A percentile compares a stretch with the other conserved stretches of the same genome.
phyloP scores from a whole-genome alignment of 2,329 filamentous ascomycete genomes.

The Emydomyces testavorans region DNA sequence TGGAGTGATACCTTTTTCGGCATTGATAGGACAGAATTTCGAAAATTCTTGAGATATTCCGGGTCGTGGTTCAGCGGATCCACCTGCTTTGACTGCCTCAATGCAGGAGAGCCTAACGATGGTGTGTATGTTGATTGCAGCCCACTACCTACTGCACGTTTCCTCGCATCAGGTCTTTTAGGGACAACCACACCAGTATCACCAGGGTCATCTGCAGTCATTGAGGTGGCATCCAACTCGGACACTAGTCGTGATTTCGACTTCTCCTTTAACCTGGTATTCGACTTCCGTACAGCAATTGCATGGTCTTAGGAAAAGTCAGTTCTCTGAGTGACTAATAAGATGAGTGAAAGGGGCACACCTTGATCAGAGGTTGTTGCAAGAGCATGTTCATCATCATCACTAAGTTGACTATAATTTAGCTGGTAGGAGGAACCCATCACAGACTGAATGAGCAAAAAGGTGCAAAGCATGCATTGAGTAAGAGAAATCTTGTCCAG shows the following conservation, averaged over 20 bases:
- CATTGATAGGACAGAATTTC: slow-evolving; percentile 72
- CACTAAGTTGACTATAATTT: no score
- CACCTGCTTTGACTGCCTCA: slow-evolving; percentile 41
- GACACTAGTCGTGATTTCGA: slow-evolving; percentile 12
- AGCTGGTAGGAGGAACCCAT: no score
- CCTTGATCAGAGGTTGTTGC: no score
- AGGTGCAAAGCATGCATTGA: no score
- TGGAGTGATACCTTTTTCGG: slow-evolving; percentile 46
- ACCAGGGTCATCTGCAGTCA: slow-evolving; percentile 39
- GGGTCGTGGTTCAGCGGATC: slow-evolving; percentile 73
- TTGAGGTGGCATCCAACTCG: slow-evolving; percentile 8
- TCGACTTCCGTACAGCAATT: slow-evolving; percentile 2
- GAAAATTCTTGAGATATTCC: slow-evolving; percentile 75
- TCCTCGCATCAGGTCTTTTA: slow-evolving; percentile 52
- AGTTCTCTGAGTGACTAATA: no score
- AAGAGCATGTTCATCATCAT: no score
- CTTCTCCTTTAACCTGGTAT: slow-evolving; percentile 6
- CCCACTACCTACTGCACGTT: slow-evolving; percentile 44
- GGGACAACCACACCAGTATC: slow-evolving; percentile 45
- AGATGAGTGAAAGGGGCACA: no score
- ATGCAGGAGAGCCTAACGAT: not conserved
- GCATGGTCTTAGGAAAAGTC: not conserved
- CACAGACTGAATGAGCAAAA: no score
- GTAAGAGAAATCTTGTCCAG: no score
- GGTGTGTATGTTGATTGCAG: not conserved